Conservation (phyloP, 2,329 filamentous ascomycete genomes). For the Didymella keratinophila region DNA sequence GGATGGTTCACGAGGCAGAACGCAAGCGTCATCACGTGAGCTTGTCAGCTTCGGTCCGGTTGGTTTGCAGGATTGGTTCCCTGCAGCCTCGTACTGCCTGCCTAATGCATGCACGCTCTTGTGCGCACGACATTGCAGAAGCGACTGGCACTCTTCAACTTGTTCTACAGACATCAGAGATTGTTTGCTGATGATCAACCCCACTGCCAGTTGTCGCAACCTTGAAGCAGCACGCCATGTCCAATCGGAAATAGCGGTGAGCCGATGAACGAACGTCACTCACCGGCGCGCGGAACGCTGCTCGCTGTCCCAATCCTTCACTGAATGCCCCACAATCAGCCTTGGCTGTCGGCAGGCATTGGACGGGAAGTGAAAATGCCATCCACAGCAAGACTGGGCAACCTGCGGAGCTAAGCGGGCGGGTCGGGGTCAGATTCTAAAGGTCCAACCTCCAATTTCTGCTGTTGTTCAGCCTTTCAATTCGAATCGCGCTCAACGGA, state of each 20-base stretch:
- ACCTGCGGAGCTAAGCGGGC: conserved; percentile 26
- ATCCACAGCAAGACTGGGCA: conserved; percentile 29
- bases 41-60: conserved; percentile 1
- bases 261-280: conserved; percentile 19
- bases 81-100: conserved; percentile 7
- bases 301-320: conserved; percentile 12
- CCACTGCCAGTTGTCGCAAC: neutral
- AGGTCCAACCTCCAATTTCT: conserved; percentile 13
- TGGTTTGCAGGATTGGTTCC: neutral
- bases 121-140: neutral
- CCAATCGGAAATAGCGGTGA: conserved; percentile 37
- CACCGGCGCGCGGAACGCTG: conserved; percentile 16
- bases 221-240: conserved; percentile 7
- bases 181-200: neutral
- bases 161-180: neutral
- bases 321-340: conserved; percentile 19
- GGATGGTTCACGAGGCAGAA: neutral
- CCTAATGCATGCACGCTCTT: conserved; percentile 4
- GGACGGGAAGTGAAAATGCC: conserved; percentile 20
- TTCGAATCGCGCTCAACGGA: conserved; percentile 13
- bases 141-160: too few relatives aligned
- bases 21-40: conserved; percentile 9
- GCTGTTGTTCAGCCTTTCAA: conserved; percentile 11
- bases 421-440: conserved; percentile 22
- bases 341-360: conserved; percentile 29